A percentile compares a stretch with the other conserved stretches of the same genome.
Conservation (phyloP, 805 yeast genomes). For the Metschnikowia similis region DNA sequence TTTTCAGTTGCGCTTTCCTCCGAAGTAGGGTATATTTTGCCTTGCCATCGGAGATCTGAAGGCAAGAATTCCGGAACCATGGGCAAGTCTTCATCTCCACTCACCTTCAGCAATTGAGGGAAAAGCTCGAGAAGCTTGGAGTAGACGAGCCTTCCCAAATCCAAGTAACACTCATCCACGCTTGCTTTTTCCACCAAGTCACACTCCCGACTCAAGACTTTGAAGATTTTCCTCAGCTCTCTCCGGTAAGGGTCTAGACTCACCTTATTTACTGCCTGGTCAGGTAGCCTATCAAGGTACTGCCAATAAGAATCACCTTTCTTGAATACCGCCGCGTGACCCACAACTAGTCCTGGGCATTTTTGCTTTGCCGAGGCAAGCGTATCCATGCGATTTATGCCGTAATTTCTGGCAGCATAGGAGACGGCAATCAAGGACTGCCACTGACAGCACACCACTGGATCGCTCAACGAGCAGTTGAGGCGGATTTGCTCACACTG, state of each 20-base stretch:
- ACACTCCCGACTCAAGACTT: conserved; percentile 57
- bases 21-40: conserved; percentile 17
- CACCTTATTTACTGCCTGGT: conserved; percentile 69
- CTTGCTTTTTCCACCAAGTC: conserved; percentile 86
- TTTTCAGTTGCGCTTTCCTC: conserved; percentile 5
- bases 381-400: conserved; percentile 74
- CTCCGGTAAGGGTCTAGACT: conserved; percentile 87
- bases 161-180: conserved; percentile 89
- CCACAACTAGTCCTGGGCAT: conserved; percentile 72
- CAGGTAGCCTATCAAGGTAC: conserved; percentile 57
- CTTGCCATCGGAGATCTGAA: conserved; percentile 25
- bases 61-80: conserved; percentile 39
- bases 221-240: conserved; percentile 75
- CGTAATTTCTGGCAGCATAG: conserved; percentile 82
- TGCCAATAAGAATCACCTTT: conserved; percentile 85
- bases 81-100: conserved; percentile 35
- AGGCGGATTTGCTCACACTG: conserved; percentile 84
- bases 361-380: conserved; percentile 63
- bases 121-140: conserved; percentile 36
- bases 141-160: conserved; percentile 66
- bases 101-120: conserved; percentile 40
- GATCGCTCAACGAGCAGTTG: conserved; percentile 60
- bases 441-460: conserved; percentile 97
- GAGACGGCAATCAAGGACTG: conserved; percentile 81
- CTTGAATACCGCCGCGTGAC: conserved; percentile 91